Evolutionary conservation across 73 alveolate species (phyloP), one percentile per base, ranked within the genome.

Genomic region (Paramecium caudatum): DNA sequence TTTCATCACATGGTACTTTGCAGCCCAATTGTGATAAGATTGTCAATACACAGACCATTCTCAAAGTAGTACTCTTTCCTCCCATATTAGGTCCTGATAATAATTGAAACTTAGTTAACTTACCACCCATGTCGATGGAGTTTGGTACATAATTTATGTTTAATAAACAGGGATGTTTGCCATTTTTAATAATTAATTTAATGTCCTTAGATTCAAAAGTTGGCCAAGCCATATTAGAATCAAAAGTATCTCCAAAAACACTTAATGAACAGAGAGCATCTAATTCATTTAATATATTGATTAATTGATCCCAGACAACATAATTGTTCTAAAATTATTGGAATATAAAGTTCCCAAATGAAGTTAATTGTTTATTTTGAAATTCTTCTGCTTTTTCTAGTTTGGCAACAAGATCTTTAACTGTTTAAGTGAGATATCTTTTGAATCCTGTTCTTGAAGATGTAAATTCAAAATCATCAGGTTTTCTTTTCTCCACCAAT

Each of bases 11-110:
- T 5, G 99, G 99, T 21, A 97, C 98, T 86, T 90, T 96, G 47
- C 98, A 96, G 7, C 99, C 99, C 16, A 96, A 87, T 90, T 97
- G 96, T 4, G 98, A 98, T 49, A 98, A 87, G 21, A 98, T 94
- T 12, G 97, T 92, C 6, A 95, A 74, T 1, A 98, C 49, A 61
- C 99, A 98, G 21, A 94, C 95, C 78, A 94, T 93, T 83, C 99
- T 91, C 46, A 98, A 69, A 39, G 94, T 92, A 27, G 99, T 97
- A 2, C 99, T 94, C 91, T 98, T 98, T 17, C 99, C 99, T 39
- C 99, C 98, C 98, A 97, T 95, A 87, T 98, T 98, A 21, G 98
- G 99, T 12, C 99, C 99, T 21, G 99, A 97, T 65, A 98, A 25
- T 21, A 92, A 78, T 49, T 47, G 36, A 41, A 86, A 86, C 17